Evolutionary conservation across 1,139 yeast species (phyloP).

Genomic region (Insectozyma bohioensis): DNA sequence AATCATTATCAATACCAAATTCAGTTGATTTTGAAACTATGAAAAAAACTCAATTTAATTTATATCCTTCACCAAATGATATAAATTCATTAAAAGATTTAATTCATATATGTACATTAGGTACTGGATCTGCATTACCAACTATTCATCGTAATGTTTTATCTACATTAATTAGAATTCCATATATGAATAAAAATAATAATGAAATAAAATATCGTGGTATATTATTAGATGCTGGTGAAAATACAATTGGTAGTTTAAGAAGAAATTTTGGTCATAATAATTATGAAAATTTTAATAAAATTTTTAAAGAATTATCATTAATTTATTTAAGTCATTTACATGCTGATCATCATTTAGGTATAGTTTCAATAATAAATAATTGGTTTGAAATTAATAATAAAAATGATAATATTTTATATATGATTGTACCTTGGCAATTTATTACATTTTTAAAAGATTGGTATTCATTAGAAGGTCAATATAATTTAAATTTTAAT

Average conservation of each 20-base stretch:
- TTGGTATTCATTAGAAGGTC: constrained; percentile 61
- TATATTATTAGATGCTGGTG: constrained; percentile 86
- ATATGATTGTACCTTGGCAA: constrained; percentile 75
- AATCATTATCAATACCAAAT: constrained; percentile 22
- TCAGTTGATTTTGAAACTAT: constrained; percentile 6
- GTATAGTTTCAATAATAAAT: constrained; percentile 66
- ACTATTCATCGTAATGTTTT: constrained; percentile 82
- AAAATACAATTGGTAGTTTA: constrained; percentile 79
- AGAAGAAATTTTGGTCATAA: constrained; percentile 56
- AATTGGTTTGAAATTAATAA: constrained; percentile 57
- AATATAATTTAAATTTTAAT: constrained; percentile 28
- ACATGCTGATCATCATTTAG: constrained; percentile 97
- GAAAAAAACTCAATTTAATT: constrained; percentile 7
- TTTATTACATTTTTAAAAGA: constrained; percentile 67
- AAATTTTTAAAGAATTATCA: constrained; percentile 53
- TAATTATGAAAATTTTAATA: constrained; percentile 20
- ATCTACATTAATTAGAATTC: constrained; percentile 72
- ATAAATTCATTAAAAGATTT: constrained; percentile 40
- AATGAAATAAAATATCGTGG: constrained; percentile 39
- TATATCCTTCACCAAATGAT: constrained; percentile 14
- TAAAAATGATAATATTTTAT: constrained; percentile 35
- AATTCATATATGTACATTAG: constrained; percentile 75
- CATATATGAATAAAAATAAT: constrained; percentile 33
- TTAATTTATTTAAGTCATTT: constrained; percentile 80
- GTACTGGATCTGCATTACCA: constrained; percentile 95